These are phyloP conservation scores for Aotearoamyces nothofagi DNA, from an alignment of 2,329 filamentous ascomycete genomes.

Conservation along the genomic window DNA sequence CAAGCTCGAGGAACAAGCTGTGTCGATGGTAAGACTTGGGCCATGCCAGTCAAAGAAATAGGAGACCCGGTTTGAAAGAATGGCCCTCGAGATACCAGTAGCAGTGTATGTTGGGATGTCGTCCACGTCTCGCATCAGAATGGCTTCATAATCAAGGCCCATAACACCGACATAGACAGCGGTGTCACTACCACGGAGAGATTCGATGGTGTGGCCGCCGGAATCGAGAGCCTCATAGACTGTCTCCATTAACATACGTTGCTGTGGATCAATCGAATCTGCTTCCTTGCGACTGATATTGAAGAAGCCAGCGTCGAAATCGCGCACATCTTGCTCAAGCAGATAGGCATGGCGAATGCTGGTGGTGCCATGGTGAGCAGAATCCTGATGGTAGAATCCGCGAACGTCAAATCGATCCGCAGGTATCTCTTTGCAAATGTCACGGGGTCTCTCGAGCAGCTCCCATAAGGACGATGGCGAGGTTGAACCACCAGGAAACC, in stretches of 20 bases:
- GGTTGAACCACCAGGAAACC: slow-evolving; percentile 4
- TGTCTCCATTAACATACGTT: slow-evolving; percentile 14
- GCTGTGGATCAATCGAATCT: slow-evolving; percentile 16
- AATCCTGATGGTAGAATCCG: slow-evolving; percentile 5
- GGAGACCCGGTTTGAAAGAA: slow-evolving; percentile 28
- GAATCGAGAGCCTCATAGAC: slow-evolving; percentile 15
- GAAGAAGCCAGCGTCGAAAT: slow-evolving; percentile 16
- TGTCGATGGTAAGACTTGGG: slow-evolving; percentile 28
- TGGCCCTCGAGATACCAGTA: slow-evolving; percentile 22
- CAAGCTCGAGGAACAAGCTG: slow-evolving; percentile 29
- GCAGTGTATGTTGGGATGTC: slow-evolving; percentile 15
- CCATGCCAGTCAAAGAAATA: slow-evolving; percentile 26
- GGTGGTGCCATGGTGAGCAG: slow-evolving; percentile 4
- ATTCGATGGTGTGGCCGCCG: slow-evolving; percentile 6
- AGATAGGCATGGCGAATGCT: slow-evolving; percentile 4
- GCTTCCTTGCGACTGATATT: slow-evolving; percentile 14
- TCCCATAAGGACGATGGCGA: slow-evolving; percentile 4
- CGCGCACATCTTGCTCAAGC: slow-evolving; percentile 3
- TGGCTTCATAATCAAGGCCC: slow-evolving; percentile 5
- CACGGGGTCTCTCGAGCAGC: slow-evolving; percentile 4
- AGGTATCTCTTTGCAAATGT: slow-evolving; percentile 2
- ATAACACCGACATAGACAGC: slow-evolving; percentile 8
- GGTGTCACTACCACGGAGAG: slow-evolving; percentile 6
- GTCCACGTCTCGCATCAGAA: slow-evolving; percentile 5
- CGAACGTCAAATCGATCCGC: slow-evolving; percentile 3